phyloP scores from a whole-genome alignment of 768 basidiomycete species.

The Kwoniella sp. region DNA sequence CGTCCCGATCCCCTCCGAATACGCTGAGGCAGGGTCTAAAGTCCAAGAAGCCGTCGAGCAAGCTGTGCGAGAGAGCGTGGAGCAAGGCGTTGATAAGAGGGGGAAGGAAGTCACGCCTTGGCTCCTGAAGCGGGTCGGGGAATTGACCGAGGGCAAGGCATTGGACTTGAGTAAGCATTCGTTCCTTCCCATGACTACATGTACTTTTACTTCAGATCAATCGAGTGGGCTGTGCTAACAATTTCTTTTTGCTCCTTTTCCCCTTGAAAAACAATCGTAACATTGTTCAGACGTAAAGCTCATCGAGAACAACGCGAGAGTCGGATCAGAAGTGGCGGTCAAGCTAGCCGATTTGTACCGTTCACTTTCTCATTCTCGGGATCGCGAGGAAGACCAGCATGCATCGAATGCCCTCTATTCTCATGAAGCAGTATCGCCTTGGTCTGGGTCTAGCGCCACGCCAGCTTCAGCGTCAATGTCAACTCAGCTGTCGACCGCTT shows the following conservation, averaged over 20 bases:
- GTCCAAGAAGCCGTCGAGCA: slow-evolving; percentile 80
- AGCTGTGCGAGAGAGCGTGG: slow-evolving; percentile 80
- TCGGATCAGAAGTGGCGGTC: slow-evolving; percentile 62
- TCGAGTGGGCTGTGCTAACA: background rate
- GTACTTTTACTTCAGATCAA: background rate
- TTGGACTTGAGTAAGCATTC: slow-evolving; percentile 67
- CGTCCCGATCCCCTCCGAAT: slow-evolving; percentile 81
- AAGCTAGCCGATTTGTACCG: slow-evolving; percentile 68
- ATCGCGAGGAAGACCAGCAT: slow-evolving; percentile 48
- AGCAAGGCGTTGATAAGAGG: slow-evolving; percentile 71
- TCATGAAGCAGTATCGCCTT: too few species aligned
- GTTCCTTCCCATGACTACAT: background rate
- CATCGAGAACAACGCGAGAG: slow-evolving; percentile 80
- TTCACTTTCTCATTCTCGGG: background rate
- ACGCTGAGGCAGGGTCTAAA: slow-evolving; percentile 66
- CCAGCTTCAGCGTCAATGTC: background rate
- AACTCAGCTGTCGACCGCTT: background rate
- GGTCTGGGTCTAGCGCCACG: background rate
- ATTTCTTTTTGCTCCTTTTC: background rate
- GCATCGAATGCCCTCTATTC: slow-evolving; percentile 32
- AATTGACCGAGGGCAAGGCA: slow-evolving; percentile 76
- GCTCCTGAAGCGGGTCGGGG: slow-evolving; percentile 78
- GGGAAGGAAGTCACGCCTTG: slow-evolving; percentile 96
- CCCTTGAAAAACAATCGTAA: too few species aligned
- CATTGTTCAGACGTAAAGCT: slow-evolving; percentile 71